Conservation (phyloP, 2,329 filamentous ascomycete species). For the Botrytis fabae region DNA sequence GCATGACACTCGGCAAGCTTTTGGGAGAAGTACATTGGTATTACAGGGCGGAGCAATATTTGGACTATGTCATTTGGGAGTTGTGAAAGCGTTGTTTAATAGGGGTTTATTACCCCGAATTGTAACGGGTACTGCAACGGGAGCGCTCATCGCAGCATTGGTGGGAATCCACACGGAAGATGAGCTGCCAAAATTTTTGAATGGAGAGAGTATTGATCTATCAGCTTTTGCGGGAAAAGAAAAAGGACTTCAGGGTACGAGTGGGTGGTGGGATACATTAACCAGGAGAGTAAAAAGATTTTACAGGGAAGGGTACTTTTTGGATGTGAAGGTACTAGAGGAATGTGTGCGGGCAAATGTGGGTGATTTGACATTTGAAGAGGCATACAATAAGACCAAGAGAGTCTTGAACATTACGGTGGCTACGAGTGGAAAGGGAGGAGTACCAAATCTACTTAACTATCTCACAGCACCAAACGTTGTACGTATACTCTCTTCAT, state of each 20-base stretch:
- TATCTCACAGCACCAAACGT: slow-evolving; percentile 93
- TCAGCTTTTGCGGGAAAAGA: slow-evolving; percentile 64
- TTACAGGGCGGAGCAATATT: slow-evolving; percentile 91
- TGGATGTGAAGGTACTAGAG: slow-evolving; percentile 79
- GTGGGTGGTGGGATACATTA: slow-evolving; percentile 55
- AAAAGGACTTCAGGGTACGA: slow-evolving; percentile 37
- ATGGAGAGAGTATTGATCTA: slow-evolving; percentile 78
- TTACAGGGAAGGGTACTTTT: slow-evolving; percentile 74
- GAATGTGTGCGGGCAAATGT: slow-evolving; percentile 83
- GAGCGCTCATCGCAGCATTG: slow-evolving; percentile 83
- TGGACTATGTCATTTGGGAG: slow-evolving; percentile 84
- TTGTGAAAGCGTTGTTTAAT: slow-evolving; percentile 83
- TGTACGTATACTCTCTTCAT: slow-evolving; percentile 53
- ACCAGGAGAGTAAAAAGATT: slow-evolving; percentile 68
- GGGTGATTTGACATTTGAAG: slow-evolving; percentile 88
- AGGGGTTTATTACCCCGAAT: slow-evolving; percentile 82
- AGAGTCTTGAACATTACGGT: slow-evolving; percentile 90
- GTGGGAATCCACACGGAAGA: slow-evolving; percentile 86
- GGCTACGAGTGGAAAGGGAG: slow-evolving; percentile 70
- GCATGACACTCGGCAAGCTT: slow-evolving; percentile 83
- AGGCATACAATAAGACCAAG: slow-evolving; percentile 84
- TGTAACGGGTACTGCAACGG: slow-evolving; percentile 87
- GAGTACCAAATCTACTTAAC: slow-evolving; percentile 82
- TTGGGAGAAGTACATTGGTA: slow-evolving; percentile 82
- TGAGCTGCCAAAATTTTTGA: slow-evolving; percentile 74